Evolutionary conservation across 108 stramenopile genomes (phyloP), one percentile per base, ranked within the genome.

Genomic region (Pseudonitzschia multiseries): DNA sequence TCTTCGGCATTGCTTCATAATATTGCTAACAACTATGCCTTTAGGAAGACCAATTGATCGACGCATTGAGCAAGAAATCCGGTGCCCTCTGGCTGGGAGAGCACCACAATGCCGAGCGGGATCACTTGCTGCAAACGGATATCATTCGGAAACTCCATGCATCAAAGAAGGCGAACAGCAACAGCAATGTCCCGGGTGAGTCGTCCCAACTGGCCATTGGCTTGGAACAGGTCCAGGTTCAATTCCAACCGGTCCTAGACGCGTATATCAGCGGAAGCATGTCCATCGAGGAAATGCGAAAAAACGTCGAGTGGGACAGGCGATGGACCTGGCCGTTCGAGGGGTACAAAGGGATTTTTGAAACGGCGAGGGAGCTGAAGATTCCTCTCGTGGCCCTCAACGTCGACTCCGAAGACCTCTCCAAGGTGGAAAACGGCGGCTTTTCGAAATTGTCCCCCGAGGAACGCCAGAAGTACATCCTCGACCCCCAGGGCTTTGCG

Each of bases 261-360:
- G 83, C 66, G 5, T 89, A 77, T 70, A 33, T 84, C 27, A 46
- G 64, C 12, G 82, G 82, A 24, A 69, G 75, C 12, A 77, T 84
- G 1, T 69, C 77, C 0, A 48, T 61, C 24, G 72, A 78, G 13
- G 72, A 89, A 65, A 65, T 87, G 73, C 64, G 63, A 42, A 5
- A 76, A 48, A 78, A 65, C 20, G 83, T 84, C 8, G 72, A 87
- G 62, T 89, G 89, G 89, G 78, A 83, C 6, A 82, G 48, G 29
- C 67, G 89, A 40, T 89, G 89, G 89, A 43, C 26, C 3, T 89
- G 89, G 89, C 78, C 89, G 15, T 89, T 84, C 73, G 83, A 87
- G 6, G 57, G 27, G n/a, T 89, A 89, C 64, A 46, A 42, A 4
- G 80, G 81, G 0, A 63, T 89, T 17, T 87, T 89, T 72, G 69